Base-by-base conservation (phyloP, 1,284 basidiomycete species). In the Fomitopsis schrenkii region DNA sequence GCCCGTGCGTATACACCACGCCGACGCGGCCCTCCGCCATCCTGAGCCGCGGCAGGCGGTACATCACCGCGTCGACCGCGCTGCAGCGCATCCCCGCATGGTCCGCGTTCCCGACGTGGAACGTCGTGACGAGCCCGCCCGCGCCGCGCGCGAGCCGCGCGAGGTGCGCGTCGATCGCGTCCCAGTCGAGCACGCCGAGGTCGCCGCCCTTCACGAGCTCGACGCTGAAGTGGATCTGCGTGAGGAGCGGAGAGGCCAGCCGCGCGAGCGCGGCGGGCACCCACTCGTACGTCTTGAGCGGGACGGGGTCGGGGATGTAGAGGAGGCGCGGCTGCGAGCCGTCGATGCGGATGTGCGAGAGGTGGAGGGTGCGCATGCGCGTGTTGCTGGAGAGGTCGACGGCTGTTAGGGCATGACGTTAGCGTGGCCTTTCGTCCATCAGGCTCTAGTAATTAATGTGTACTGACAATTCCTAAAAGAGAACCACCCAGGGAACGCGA, bases 181-280 rank as follows among this genome's bases (percentile, higher is more conserved):
- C 52, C 58, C 58, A 59, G 52, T 59, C 52, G 36, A 59, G 58
- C 40, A 55, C 58, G 30, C 33, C 14, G 12, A 59, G 50, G 48
- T 55, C 52, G 40, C 52, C 58, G 50, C 40, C 52, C 28, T 54
- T 59, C 36, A 41, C 52, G 40, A 59, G 38, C 52, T 59, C 58
- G 26, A 59, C 26, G 58, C 40, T 59, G 41, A 59, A 59, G 40
- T 59, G 50, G 5, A 59, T 41, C 41, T 55, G 58, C 28, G 38
- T 36, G n/a, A 59, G 48, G 41, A 41, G 58, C 7, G 28, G 38
- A 5, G 52, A 54, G 38, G 35, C 26, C 46, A 59, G 28, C 5
- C 26, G 52, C 28, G 58, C 17, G 26, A 59, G 52, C 52, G 58
- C 58, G 19, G 58, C 50, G 52, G 52, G 52, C 41, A 59, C 52